These are phyloP conservation scores for Quercus gilva DNA, from an alignment of 306 rosid genomes.

Conservation along the genomic window DNA sequence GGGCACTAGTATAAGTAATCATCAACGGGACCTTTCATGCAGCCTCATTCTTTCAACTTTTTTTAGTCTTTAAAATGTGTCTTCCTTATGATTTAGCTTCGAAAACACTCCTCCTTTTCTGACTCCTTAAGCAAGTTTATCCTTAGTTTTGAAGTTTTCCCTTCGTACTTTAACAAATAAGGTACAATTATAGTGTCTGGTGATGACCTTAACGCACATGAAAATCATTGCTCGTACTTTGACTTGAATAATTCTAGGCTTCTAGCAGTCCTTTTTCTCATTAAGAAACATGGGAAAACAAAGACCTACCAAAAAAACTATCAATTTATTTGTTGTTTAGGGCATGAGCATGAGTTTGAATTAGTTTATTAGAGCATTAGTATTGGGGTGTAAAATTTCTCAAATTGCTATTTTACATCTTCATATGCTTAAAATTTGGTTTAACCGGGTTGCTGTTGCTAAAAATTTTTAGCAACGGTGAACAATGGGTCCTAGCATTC, in stretches of 20 bases:
- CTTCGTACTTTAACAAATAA: constrained; percentile 12
- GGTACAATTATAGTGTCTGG: constrained; percentile 14
- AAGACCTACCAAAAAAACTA: too few species aligned
- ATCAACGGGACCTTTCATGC: background rate
- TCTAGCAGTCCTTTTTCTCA: background rate
- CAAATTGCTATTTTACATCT: too few species aligned
- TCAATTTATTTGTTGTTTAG: too few species aligned
- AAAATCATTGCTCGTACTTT: background rate
- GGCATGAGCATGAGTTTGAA: too few species aligned
- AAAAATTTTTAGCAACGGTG: too few species aligned
- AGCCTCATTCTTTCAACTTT: background rate
- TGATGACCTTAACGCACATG: constrained; percentile 27
- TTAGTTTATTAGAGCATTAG: too few species aligned
- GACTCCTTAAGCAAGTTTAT: constrained; percentile 47
- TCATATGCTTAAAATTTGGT: too few species aligned
- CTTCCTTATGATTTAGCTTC: constrained; percentile 31
- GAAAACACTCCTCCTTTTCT: constrained; percentile 40
- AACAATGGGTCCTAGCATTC: too few species aligned
- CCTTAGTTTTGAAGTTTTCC: constrained; percentile 52
- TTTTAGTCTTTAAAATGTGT: background rate
- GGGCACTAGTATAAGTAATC: background rate
- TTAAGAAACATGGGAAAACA: background rate
- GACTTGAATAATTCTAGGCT: background rate
- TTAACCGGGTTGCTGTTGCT: too few species aligned
- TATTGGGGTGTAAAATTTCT: too few species aligned